phyloP scores from a whole-genome alignment of 345 rosid species.

The Raphanus sativus region DNA sequence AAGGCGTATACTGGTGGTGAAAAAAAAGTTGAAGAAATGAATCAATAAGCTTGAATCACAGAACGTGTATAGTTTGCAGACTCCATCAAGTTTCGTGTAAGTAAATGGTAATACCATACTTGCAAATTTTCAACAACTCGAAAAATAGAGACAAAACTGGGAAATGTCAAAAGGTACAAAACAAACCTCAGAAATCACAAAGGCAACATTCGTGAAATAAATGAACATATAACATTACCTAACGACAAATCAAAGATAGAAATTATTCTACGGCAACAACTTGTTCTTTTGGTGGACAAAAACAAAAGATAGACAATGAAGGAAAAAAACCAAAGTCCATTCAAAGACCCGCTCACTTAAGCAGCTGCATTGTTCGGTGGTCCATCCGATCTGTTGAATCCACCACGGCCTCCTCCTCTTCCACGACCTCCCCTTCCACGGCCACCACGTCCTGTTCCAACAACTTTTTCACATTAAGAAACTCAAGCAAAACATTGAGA shows the following conservation, averaged over 20 bases:
- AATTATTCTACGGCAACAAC: conserved; percentile 51
- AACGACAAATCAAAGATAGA: conserved; percentile 7
- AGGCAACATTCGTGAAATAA: conserved; percentile 24
- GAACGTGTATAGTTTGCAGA: neutral
- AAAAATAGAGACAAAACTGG: conserved; percentile 19
- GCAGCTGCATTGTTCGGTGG: conserved; percentile 38
- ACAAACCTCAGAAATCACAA: conserved; percentile 24
- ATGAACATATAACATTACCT: conserved; percentile 33
- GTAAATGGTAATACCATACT: neutral
- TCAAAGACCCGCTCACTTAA: conserved; percentile 9
- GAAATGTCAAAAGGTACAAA: neutral
- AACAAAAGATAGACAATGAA: neutral
- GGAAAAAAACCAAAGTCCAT: neutral
- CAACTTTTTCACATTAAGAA: neutral
- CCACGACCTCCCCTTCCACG: conserved; percentile 53
- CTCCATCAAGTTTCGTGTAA: neutral
- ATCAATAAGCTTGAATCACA: too few relatives aligned
- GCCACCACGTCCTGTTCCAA: conserved; percentile 56
- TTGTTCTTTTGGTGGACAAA: conserved; percentile 36
- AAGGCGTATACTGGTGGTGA: too few relatives aligned
- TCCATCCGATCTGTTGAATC: conserved; percentile 35
- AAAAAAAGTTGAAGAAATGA: too few relatives aligned
- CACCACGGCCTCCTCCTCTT: conserved; percentile 48
- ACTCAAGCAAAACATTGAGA: neutral
- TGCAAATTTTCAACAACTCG: neutral